Evolutionary conservation across 2,329 filamentous ascomycete genomes (phyloP).

Genomic region (Botrytis sinoallii): DNA sequence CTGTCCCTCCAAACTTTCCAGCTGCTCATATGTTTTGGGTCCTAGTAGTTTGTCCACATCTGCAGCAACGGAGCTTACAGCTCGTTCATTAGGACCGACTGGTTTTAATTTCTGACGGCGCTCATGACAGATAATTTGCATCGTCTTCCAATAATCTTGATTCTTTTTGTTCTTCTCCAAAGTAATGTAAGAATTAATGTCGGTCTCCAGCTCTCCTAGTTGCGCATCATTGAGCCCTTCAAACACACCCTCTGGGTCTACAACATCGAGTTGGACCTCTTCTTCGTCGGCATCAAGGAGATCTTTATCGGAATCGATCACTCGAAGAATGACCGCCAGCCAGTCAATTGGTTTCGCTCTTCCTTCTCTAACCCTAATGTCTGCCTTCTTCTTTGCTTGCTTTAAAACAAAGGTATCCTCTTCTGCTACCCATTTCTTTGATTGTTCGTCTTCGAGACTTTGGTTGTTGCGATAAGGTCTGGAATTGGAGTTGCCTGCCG

Average conservation of each 20-base stretch:
- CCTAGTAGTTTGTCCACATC: constrained; percentile 86
- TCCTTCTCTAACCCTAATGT: constrained; percentile 87
- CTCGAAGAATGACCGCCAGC: constrained; percentile 84
- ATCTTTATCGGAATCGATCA: constrained; percentile 81
- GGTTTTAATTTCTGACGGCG: constrained; percentile 64
- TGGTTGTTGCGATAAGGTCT: constrained; percentile 33
- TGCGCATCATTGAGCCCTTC: constrained; percentile 65
- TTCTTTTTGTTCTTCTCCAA: constrained; percentile 78
- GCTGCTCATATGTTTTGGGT: constrained; percentile 80
- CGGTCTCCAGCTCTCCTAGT: constrained; percentile 73
- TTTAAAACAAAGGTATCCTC: constrained; percentile 95
- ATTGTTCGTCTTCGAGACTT: constrained; percentile 64
- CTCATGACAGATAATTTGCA: constrained; percentile 80
- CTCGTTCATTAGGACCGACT: constrained; percentile 60
- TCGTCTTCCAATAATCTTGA: constrained; percentile 86
- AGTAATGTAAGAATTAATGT: constrained; percentile 75
- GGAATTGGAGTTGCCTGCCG: constrained; percentile 32
- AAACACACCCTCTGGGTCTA: constrained; percentile 78
- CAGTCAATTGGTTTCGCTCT: constrained; percentile 91
- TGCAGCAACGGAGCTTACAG: constrained; percentile 75
- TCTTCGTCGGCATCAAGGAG: constrained; percentile 77
- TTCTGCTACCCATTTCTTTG: constrained; percentile 81
- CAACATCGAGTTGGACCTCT: constrained; percentile 70
- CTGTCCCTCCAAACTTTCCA: constrained; percentile 83
- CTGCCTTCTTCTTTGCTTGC: constrained; percentile 97